A percentile compares a stretch with the other conserved stretches of the same genome.
Conservation (phyloP, 2,329 filamentous ascomycete genomes). For the Microascus cirrosus region DNA sequence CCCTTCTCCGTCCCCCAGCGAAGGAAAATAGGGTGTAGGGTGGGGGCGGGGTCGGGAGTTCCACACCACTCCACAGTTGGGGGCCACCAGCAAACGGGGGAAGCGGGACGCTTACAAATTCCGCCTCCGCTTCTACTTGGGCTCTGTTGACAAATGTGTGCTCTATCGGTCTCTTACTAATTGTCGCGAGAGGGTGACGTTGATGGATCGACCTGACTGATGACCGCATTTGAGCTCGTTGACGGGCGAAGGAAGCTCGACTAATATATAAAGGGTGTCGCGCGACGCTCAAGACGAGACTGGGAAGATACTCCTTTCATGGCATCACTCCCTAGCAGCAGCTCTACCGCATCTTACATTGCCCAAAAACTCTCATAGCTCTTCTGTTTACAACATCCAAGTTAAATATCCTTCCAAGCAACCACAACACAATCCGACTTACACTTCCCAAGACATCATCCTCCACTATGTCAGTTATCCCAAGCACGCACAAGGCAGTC, state of each 20-base stretch:
- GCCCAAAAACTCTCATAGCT: background rate
- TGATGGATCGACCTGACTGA: background rate
- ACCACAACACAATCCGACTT: background rate
- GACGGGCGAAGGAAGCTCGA: background rate
- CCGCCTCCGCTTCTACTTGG: background rate
- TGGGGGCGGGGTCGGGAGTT: too few species aligned
- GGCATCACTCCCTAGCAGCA: background rate
- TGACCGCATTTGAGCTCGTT: too few species aligned
- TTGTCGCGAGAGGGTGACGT: background rate
- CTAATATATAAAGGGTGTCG: background rate
- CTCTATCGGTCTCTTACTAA: background rate
- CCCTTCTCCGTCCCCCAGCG: too few species aligned
- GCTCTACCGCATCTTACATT: background rate
- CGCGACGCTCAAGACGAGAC: background rate
- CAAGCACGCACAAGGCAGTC: constrained; percentile 57
- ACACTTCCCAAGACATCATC: background rate
- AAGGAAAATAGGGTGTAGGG: too few species aligned
- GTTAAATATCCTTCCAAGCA: background rate
- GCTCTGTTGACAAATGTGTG: background rate
- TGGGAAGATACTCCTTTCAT: background rate
- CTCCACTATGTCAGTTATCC: constrained; percentile 28
- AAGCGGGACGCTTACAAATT: background rate
- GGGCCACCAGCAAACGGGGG: background rate
- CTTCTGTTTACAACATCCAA: background rate
- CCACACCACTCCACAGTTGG: too few species aligned